Conservation (phyloP, 1,284 basidiomycete species). For the Boletus austroedulis region DNA sequence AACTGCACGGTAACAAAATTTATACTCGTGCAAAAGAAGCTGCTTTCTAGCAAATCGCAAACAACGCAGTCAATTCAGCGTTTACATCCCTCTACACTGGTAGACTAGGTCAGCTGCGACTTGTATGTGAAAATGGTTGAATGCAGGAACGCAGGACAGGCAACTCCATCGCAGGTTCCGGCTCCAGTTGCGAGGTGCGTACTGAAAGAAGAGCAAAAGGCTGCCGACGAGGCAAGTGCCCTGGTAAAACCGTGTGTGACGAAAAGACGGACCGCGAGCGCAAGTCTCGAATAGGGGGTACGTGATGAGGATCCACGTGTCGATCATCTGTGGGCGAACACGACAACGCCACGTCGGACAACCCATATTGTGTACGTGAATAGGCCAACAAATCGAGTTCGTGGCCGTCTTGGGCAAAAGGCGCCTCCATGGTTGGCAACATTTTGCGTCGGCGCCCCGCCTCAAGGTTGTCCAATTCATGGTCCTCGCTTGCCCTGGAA, state of each 20-base stretch:
- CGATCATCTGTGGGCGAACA: constrained; percentile 4
- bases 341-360: neutral
- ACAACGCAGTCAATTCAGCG: neutral
- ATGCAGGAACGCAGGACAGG: constrained; percentile 15
- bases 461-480: constrained; percentile 27
- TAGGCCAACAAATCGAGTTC: constrained; percentile 19
- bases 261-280: constrained; percentile 1
- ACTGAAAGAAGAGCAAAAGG: constrained; percentile 28
- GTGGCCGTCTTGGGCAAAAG: constrained; percentile 5
- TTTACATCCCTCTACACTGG: no score
- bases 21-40: no score
- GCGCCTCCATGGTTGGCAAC: neutral
- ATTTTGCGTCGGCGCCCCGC: neutral
- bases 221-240: constrained; percentile 5
- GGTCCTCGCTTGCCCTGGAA: constrained; percentile 34
- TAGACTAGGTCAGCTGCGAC: neutral
- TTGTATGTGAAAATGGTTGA: neutral
- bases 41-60: neutral
- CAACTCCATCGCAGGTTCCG: constrained; percentile 35
- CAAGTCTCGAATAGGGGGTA: neutral
- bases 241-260: neutral
- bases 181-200: constrained; percentile 35
- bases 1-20: no score
- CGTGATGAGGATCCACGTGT: neutral
- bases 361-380: neutral